These are phyloP conservation scores for Populus nigra DNA, from an alignment of 345 rosid species.

Conservation along the genomic window DNA sequence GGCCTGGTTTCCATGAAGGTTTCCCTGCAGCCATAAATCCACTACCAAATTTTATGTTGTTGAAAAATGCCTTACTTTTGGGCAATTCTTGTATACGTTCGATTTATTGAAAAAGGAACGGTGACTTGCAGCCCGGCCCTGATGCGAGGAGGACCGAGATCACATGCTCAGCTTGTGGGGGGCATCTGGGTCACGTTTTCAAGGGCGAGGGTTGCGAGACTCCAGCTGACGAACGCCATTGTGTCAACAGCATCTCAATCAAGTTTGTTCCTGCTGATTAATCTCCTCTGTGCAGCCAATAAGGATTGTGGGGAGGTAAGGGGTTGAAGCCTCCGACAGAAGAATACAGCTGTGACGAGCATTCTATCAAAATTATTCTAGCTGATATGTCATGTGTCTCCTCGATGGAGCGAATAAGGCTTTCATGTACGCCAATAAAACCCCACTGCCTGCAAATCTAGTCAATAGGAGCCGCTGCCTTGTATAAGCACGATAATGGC, in stretches of 20 bases:
- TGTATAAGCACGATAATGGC: too few species aligned
- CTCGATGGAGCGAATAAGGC: too few species aligned
- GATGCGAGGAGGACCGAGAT: conserved; percentile 36
- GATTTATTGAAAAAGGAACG: neutral
- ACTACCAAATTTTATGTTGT: too few species aligned
- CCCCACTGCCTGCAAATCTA: neutral
- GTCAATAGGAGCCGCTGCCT: neutral
- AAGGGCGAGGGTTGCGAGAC: conserved; percentile 28
- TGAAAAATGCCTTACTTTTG: too few species aligned
- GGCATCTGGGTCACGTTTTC: conserved; percentile 29
- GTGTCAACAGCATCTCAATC: conserved; percentile 27
- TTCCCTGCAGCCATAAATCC: conserved; percentile 26
- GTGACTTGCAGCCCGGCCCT: conserved; percentile 24
- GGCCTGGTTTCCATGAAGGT: conserved; percentile 32
- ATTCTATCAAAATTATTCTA: too few species aligned
- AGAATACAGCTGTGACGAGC: too few species aligned
- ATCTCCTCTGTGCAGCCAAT: neutral
- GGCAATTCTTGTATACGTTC: neutral
- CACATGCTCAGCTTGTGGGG: conserved; percentile 31
- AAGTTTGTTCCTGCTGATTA: conserved; percentile 17
- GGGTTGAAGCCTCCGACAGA: too few species aligned
- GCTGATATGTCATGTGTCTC: too few species aligned
- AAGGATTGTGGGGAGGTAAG: too few species aligned
- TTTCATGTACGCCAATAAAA: too few species aligned
- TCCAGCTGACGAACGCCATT: conserved; percentile 34